These are phyloP conservation scores for Paecilomyces sp. DNA, from an alignment of 2,329 filamentous ascomycete genomes.

Conservation along the genomic window DNA sequence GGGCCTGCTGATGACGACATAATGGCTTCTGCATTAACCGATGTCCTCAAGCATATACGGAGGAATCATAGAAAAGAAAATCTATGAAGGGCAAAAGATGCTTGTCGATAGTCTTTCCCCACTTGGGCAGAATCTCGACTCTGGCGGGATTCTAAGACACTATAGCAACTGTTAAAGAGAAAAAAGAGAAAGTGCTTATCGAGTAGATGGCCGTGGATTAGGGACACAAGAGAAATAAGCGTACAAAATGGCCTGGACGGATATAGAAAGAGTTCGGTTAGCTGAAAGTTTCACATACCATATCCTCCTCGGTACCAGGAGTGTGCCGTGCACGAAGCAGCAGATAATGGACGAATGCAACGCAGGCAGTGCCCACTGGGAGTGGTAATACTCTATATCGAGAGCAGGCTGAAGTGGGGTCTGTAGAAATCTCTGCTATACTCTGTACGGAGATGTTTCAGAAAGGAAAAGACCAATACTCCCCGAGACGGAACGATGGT, in stretches of 20 bases:
- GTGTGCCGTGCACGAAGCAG: not conserved
- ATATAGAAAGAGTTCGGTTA: not conserved
- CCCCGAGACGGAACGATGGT: not conserved
- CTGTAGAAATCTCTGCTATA: not conserved
- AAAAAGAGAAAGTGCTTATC: not conserved
- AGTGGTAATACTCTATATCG: not conserved
- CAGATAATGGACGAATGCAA: not conserved
- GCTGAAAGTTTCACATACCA: not conserved
- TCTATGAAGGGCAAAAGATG: constrained; percentile 1
- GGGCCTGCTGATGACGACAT: constrained; percentile 9
- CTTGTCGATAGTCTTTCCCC: not conserved
- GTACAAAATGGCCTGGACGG: not conserved
- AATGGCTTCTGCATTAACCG: constrained; percentile 1
- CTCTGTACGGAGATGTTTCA: not conserved
- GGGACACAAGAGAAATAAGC: not conserved
- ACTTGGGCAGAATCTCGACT: not conserved
- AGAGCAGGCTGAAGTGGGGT: not conserved
- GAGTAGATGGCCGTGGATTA: not conserved
- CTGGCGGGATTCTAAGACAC: not conserved
- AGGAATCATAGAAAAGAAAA: not conserved
- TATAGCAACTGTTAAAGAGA: not conserved
- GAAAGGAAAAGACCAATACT: not conserved
- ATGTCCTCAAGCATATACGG: constrained; percentile 1
- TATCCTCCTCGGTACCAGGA: not conserved
- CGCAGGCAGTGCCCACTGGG: not conserved